Base-by-base conservation (phyloP, 2,329 filamentous ascomycete genomes). In the Botrytis deweyae region DNA sequence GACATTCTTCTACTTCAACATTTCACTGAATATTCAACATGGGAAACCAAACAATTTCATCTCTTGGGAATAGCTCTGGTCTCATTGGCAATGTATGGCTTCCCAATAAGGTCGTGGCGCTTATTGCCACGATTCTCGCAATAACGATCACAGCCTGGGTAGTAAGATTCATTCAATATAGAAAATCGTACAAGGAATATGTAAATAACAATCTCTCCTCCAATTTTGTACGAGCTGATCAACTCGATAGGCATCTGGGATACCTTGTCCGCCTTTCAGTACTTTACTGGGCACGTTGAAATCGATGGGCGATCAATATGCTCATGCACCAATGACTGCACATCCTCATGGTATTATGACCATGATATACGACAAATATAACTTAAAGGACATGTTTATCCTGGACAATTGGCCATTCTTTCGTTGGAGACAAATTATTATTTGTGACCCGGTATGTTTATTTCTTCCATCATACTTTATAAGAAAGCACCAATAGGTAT, bases 311-410 rank as follows among this genome's bases (percentile, higher is more conserved):
- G 58, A 69, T 20, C 66, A 69, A 25, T 73, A 69, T 69, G 44
- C 52, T 36, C 55, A 62, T 22, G 71, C 71, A 42, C 71, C 71
- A 14, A 33, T 61, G 40, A 62, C 40, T n/a, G 55, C 58, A 7
- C 71, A 73, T 49, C 71, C 71, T 42, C 71, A 73, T 62, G 64
- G 52, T 4, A 73, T 73, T n/a, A 73, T 73, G 71, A 73, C 71
- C 18, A 69, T 73, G 71, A 69, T 73, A 22, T 73, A 73, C 38
- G 14, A 63, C 12, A 40, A 69, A 12, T 73, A 73, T 4, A 61
- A 62, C 20, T 42, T 73, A 25, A 69, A 63, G 8, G 71, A 52
- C 42, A 38, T 73, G 29, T 73, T 73, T 22, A 33, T 69, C 40
- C 33, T 73, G 33, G 71, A 73, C 42, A 73, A 73, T 62, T 73